Evolutionary conservation across 2,329 filamentous ascomycete species (phyloP).

Genomic region (Exophiala bonariae): DNA sequence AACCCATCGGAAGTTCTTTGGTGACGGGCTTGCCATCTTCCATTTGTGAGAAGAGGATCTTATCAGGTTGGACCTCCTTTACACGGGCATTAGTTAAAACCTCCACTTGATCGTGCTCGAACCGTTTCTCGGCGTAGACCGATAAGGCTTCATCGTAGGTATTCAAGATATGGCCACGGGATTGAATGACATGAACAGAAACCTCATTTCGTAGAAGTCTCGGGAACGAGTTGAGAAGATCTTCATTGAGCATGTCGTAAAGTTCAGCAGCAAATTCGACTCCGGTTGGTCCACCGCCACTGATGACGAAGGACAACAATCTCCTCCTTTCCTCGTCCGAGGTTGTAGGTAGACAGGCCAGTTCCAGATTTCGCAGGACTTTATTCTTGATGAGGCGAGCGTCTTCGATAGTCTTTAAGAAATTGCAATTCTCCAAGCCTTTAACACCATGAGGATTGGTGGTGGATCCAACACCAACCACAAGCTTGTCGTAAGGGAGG

Average conservation of each 20-base stretch:
- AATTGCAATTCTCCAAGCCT: constrained; percentile 88
- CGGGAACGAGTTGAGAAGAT: constrained; percentile 80
- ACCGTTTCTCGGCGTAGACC: constrained; percentile 85
- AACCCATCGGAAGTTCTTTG: constrained; percentile 93
- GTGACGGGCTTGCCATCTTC: constrained; percentile 72
- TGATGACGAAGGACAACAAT: constrained; percentile 91
- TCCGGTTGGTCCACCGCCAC: constrained; percentile 91
- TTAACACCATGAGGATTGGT: constrained; percentile 96
- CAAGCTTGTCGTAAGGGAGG: constrained; percentile 93
- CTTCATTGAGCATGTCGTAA: constrained; percentile 94
- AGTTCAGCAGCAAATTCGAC: constrained; percentile 97
- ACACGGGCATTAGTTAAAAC: constrained; percentile 92
- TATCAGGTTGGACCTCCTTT: constrained; percentile 79
- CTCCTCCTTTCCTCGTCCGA: constrained; percentile 81
- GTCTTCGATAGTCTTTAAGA: constrained; percentile 93
- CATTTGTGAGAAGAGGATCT: constrained; percentile 86
- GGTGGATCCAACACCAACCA: constrained; percentile 84
- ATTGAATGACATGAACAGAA: constrained; percentile 95
- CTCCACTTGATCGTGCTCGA: constrained; percentile 86
- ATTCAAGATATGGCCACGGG: constrained; percentile 90
- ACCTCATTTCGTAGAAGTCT: constrained; percentile 93
- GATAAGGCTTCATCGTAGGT: constrained; percentile 96
- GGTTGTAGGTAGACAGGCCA: constrained; percentile 90
- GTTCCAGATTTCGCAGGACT: constrained; percentile 85
- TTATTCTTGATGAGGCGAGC: constrained; percentile 85